Conservation (phyloP, 306 rosid species). For the Acacia acuminata region DNA sequence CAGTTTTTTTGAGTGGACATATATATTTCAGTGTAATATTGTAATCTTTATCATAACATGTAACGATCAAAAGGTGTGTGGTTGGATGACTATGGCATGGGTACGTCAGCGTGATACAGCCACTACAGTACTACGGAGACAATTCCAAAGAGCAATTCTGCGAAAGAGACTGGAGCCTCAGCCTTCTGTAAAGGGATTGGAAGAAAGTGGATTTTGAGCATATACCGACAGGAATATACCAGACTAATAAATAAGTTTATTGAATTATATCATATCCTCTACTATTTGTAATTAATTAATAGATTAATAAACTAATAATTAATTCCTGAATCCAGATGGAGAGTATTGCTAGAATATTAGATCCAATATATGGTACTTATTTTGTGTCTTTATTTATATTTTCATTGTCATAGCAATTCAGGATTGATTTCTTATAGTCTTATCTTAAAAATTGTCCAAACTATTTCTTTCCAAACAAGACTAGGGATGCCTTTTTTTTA, state of each 20-base stretch:
- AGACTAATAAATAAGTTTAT: background rate
- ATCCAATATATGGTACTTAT: background rate
- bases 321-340: background rate
- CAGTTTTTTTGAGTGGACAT: conserved; percentile 15
- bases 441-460: background rate
- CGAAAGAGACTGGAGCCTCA: background rate
- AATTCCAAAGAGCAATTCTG: background rate
- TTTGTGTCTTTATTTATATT: background rate
- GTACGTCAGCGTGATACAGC: background rate
- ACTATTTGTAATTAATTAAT: background rate
- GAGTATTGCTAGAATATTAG: background rate
- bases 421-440: background rate
- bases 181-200: background rate
- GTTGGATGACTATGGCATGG: conserved; percentile 19
- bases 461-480: background rate
- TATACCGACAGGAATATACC: background rate
- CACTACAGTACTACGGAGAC: background rate
- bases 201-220: background rate
- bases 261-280: background rate
- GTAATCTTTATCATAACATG: conserved; percentile 13
- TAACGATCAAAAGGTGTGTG: conserved; percentile 13
- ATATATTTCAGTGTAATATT: conserved; percentile 15
- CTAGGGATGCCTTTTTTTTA: background rate
- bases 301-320: background rate
- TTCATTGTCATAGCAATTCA: background rate